Evolutionary conservation across 441 rosid genomes (phyloP).

Genomic region (Mallotus japonicus): DNA sequence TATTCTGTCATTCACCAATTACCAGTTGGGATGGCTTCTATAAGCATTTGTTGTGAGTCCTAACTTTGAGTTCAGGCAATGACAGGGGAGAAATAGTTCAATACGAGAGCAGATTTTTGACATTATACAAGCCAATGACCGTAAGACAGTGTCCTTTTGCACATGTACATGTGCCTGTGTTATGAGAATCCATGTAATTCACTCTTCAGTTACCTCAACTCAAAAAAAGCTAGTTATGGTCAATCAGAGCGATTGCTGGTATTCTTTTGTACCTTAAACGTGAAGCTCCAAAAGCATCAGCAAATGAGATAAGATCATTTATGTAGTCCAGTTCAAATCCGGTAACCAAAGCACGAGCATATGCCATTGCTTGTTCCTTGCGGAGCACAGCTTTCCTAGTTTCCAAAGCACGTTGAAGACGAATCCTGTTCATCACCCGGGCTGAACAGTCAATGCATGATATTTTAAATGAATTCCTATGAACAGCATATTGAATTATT

Average conservation of each 20-base stretch:
- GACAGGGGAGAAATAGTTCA: neutral
- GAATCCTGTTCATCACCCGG: constrained; percentile 57
- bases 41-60: neutral
- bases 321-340: constrained; percentile 73
- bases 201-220: neutral
- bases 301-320: constrained; percentile 73
- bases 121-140: neutral
- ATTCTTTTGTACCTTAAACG: constrained; percentile 64
- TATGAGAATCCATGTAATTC: neutral
- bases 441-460: constrained; percentile 25
- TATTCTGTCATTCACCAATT: neutral
- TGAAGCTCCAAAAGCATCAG: constrained; percentile 89
- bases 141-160: neutral
- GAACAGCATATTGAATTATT: neutral
- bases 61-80: neutral
- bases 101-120: neutral
- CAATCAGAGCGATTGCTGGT: neutral
- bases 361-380: constrained; percentile 99
- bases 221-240: neutral
- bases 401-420: constrained; percentile 80
- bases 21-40: neutral
- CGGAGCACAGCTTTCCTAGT: constrained; percentile 72
- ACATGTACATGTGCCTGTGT: neutral
- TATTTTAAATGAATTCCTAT: constrained; percentile 15
- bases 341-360: constrained; percentile 85